Evolutionary conservation across 1,284 basidiomycete genomes (phyloP), one percentile per base, ranked within the genome.

Genomic region (Rhodotorula sp.): DNA sequence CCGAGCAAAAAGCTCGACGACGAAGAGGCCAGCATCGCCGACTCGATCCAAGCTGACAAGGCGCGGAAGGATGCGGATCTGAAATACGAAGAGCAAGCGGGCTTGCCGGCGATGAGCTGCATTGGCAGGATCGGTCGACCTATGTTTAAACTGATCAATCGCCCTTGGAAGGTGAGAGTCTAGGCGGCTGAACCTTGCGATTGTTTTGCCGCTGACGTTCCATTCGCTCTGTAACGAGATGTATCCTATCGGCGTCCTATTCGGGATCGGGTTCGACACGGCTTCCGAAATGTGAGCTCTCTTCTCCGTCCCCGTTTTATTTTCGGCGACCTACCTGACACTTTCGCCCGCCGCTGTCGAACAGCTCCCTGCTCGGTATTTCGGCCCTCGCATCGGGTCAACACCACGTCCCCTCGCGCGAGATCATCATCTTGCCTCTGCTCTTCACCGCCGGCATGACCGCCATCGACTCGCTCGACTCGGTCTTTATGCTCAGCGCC

Each of bases 401-500:
- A 10, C 58, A 68, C 31, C 67, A 60, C 5, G 72, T 78, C 62
- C 64, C 73, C 7, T 57, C 68, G 0, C 65, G 67, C n/a, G 57
- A 75, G 48, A 80, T 82, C 60, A 77, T 82, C 47, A 72, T 82
- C 56, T 76, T 82, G 1, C 81, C 81, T 3, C 71, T 82, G 34
- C 77, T 82, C 19, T 82, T 82, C 74, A 81, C 77, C 1, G 79
- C 79, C 0, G 81, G 81, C 7, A 82, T 82, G 81, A 78, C 76
- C 2, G 69, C 80, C 19, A 79, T 81, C 61, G 81, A 82, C 67
- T 79, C 76, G 31, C 66, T 78, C 49, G 81, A 82, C 61, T 77
- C 76, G 16, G 72, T 80, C 28, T 77, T 81, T 67, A 82, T 82
- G 81, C 73, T 81, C 48, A 77, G 76, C 56, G 81, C 80, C 16